A percentile compares a stretch with the other conserved stretches of the same genome.
These are phyloP conservation scores for Spiraea crenata DNA, from an alignment of 331 rosid species.

Conservation along the genomic window DNA sequence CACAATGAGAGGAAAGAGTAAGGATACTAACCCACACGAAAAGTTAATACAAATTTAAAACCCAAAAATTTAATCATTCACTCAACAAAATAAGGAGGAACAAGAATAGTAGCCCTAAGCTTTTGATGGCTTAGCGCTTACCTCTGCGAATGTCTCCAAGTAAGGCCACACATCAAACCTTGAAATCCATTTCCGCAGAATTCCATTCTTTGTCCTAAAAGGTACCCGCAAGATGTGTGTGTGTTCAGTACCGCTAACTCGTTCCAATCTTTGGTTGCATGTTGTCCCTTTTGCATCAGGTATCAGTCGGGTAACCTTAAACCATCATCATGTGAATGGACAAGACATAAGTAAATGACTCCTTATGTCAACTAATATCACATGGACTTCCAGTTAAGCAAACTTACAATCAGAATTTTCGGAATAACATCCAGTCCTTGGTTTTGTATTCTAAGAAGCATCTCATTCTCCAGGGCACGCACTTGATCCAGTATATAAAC, in stretches of 20 bases:
- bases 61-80: neutral
- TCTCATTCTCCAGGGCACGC: slow-evolving; percentile 33
- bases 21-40: no score
- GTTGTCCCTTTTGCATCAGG: slow-evolving; percentile 35
- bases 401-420: slow-evolving; percentile 28
- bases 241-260: slow-evolving; percentile 29
- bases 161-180: slow-evolving; percentile 46
- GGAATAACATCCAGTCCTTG: slow-evolving; percentile 31
- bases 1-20: neutral
- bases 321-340: neutral
- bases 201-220: slow-evolving; percentile 28
- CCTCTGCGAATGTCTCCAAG: slow-evolving; percentile 47
- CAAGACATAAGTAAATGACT: neutral
- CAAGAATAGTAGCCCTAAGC: neutral
- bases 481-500: slow-evolving; percentile 39
- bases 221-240: slow-evolving; percentile 28
- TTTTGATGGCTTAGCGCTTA: slow-evolving; percentile 20
- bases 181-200: slow-evolving; percentile 32
- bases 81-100: neutral
- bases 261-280: slow-evolving; percentile 33
- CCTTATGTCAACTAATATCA: neutral
- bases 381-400: neutral
- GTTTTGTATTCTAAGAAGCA: slow-evolving; percentile 31
- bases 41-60: neutral
- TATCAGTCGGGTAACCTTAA: slow-evolving; percentile 26